These are phyloP conservation scores for Aspergillus eucalypticola DNA, from an alignment of 2,329 filamentous ascomycete genomes.

Conservation along the genomic window DNA sequence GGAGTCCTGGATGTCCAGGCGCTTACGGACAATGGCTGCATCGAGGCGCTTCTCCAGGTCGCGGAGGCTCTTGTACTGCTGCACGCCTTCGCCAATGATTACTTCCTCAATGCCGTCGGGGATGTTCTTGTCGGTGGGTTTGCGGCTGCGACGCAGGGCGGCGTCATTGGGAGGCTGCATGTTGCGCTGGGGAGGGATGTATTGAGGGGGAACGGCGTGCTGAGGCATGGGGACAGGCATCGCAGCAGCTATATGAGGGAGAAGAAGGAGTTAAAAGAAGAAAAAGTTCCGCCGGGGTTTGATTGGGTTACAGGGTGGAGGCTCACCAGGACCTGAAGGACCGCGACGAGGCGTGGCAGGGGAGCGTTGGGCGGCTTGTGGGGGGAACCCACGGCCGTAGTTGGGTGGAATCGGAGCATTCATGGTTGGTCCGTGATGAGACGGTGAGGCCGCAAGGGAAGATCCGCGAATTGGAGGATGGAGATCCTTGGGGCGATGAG, in stretches of 20 bases:
- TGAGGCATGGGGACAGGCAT: slow-evolving; percentile 41
- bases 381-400: slow-evolving; percentile 45
- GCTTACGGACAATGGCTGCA: slow-evolving; percentile 90
- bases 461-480: background rate
- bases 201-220: slow-evolving; percentile 41
- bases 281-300: slow-evolving; percentile 8
- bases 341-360: slow-evolving; percentile 46
- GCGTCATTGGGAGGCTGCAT: slow-evolving; percentile 40
- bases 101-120: slow-evolving; percentile 85
- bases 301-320: slow-evolving; percentile 15
- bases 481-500: slow-evolving; percentile 4
- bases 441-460: slow-evolving; percentile 7
- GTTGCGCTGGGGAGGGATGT: slow-evolving; percentile 39
- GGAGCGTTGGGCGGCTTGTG: slow-evolving; percentile 42
- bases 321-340: slow-evolving; percentile 41
- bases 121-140: slow-evolving; percentile 92
- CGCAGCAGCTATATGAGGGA: slow-evolving; percentile 24
- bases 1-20: slow-evolving; percentile 83
- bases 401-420: slow-evolving; percentile 46
- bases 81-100: slow-evolving; percentile 76
- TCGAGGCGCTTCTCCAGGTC: slow-evolving; percentile 87
- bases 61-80: slow-evolving; percentile 78
- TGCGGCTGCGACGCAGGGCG: slow-evolving; percentile 77
- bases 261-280: slow-evolving; percentile 17
- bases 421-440: slow-evolving; percentile 27